These are phyloP conservation scores for Aphanocladium album DNA, from an alignment of 2,329 filamentous ascomycete species.

Conservation along the genomic window DNA sequence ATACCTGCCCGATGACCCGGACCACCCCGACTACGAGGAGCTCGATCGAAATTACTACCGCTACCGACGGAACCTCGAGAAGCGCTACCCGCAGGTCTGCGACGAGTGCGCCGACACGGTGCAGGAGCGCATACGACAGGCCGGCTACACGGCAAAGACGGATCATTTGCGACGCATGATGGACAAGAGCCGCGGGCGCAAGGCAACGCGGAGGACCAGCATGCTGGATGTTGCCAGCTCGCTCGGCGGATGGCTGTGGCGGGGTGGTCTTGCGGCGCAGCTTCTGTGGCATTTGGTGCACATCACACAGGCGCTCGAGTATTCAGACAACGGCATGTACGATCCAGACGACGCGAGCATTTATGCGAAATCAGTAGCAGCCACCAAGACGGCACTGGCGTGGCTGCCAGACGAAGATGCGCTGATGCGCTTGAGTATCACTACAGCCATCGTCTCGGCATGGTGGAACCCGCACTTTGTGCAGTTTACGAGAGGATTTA, in stretches of 20 bases:
- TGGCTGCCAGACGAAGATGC: slow-evolving; percentile 36
- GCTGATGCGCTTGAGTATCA: slow-evolving; percentile 44
- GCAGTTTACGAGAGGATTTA: slow-evolving; percentile 55
- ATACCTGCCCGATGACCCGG: slow-evolving; percentile 63
- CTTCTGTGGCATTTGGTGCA: slow-evolving; percentile 45
- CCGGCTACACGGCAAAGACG: slow-evolving; percentile 78
- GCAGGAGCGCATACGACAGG: slow-evolving; percentile 60
- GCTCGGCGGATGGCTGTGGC: slow-evolving; percentile 44
- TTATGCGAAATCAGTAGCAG: slow-evolving; percentile 12
- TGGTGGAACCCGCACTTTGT: slow-evolving; percentile 69
- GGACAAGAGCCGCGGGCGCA: slow-evolving; percentile 52
- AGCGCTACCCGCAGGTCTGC: slow-evolving; percentile 86
- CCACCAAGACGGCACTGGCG: slow-evolving; percentile 16
- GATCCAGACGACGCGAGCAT: slow-evolving; percentile 27
- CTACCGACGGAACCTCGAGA: slow-evolving; percentile 69
- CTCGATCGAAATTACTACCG: slow-evolving; percentile 64
- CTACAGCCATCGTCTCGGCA: slow-evolving; percentile 44
- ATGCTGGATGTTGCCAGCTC: slow-evolving; percentile 38
- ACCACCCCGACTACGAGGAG: slow-evolving; percentile 62
- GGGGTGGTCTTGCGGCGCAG: slow-evolving; percentile 41
- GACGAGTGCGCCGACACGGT: slow-evolving; percentile 72
- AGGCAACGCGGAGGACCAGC: slow-evolving; percentile 26
- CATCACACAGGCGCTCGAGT: slow-evolving; percentile 23
- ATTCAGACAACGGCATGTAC: slow-evolving; percentile 26
- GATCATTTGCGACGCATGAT: slow-evolving; percentile 73